These are phyloP conservation scores for Ophiostoma novo-ulmi DNA, from an alignment of 2,329 filamentous ascomycete genomes.

Conservation along the genomic window DNA sequence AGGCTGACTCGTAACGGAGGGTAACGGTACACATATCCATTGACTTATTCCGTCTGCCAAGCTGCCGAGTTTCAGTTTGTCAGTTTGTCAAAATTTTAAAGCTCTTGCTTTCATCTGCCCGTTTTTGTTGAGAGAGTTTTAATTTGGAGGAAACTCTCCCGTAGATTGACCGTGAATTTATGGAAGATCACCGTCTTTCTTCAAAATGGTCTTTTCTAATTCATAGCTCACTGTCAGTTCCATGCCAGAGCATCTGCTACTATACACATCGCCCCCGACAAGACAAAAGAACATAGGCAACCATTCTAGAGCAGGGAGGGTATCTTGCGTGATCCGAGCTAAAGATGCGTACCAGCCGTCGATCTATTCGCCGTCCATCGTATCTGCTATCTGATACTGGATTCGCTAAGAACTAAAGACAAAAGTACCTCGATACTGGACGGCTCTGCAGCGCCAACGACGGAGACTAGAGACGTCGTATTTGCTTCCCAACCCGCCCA, in stretches of 20 bases:
- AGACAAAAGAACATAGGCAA: background rate
- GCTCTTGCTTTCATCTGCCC: too few relatives aligned
- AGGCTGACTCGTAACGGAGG: background rate
- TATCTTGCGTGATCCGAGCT: conserved; percentile 25
- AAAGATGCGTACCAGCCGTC: conserved; percentile 19
- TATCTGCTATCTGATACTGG: background rate
- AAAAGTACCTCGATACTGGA: background rate
- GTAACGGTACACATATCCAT: background rate
- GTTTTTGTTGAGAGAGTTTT: too few relatives aligned
- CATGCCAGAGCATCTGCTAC: too few relatives aligned
- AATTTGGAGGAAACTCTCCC: too few relatives aligned
- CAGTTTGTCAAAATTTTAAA: too few relatives aligned
- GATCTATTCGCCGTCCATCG: background rate
- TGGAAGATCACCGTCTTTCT: too few relatives aligned
- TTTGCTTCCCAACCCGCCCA: background rate
- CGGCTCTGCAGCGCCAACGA: background rate
- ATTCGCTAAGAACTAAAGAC: too few relatives aligned
- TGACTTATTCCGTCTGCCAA: background rate
- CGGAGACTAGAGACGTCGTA: conserved; percentile 3
- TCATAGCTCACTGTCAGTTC: too few relatives aligned
- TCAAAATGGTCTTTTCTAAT: too few relatives aligned
- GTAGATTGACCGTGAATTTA: too few relatives aligned
- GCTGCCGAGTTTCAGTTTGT: background rate
- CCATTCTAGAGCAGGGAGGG: conserved; percentile 2
- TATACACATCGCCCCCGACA: background rate